Conservation (phyloP, 106 monocot genomes). For the Allium fistulosum region DNA sequence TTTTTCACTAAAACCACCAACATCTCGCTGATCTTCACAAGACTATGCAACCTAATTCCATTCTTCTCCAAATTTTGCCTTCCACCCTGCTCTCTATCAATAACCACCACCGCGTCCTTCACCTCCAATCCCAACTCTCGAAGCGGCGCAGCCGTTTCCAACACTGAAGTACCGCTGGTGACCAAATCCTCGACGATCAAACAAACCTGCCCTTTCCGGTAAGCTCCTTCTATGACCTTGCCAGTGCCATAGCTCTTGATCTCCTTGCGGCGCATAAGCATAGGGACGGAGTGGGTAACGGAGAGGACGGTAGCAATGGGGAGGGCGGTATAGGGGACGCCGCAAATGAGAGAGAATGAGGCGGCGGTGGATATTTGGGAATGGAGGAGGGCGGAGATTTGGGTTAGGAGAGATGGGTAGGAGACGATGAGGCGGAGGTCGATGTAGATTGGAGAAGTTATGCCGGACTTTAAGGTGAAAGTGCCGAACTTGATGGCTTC, state of each 20-base stretch:
- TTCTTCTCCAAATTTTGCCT: conserved; percentile 67
- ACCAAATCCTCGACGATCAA: conserved; percentile 91
- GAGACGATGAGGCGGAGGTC: conserved; percentile 89
- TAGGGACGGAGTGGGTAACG: conserved; percentile 50
- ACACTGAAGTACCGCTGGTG: conserved; percentile 89
- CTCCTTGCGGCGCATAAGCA: conserved; percentile 98
- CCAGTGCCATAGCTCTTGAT: conserved; percentile 74
- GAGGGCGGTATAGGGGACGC: conserved; percentile 93
- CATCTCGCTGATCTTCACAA: conserved; percentile 58
- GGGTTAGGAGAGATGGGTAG: conserved; percentile 47
- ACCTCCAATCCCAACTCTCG: conserved; percentile 54
- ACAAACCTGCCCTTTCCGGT: conserved; percentile 43
- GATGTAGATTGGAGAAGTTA: conserved; percentile 92
- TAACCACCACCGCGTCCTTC: conserved; percentile 69
- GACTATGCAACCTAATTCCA: conserved; percentile 63
- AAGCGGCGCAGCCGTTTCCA: conserved; percentile 82
- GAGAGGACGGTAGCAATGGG: conserved; percentile 91
- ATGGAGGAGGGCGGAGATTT: conserved; percentile 29
- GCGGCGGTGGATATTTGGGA: conserved; percentile 22
- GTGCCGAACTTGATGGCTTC: conserved; percentile 79
- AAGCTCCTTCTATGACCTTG: conserved; percentile 68
- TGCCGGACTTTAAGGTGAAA: conserved; percentile 94
- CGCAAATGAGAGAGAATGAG: conserved; percentile 77
- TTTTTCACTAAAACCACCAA: conserved; percentile 46
- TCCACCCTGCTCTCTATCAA: conserved; percentile 90